A percentile compares a stretch with the other conserved stretches of the same genome.
Conservation (phyloP, 2,329 filamentous ascomycete genomes). For the Stenocarpella maydis region DNA sequence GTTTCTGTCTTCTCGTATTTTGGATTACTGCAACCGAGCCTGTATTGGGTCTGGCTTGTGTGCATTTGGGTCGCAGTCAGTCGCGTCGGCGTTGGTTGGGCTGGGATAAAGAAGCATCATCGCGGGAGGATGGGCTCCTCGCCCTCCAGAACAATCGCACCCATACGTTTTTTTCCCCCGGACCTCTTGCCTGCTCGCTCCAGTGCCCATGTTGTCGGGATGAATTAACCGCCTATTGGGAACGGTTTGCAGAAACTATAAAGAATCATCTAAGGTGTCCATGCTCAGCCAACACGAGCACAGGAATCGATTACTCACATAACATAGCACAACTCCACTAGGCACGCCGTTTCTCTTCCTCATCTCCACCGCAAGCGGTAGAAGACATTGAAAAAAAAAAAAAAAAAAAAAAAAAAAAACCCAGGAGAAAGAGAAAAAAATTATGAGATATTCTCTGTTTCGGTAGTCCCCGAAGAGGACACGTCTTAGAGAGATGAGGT, state of each 20-base stretch:
- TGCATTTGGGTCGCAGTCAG: background rate
- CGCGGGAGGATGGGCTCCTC: background rate
- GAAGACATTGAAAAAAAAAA: background rate
- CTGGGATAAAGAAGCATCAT: background rate
- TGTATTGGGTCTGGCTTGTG: background rate
- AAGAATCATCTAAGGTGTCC: background rate
- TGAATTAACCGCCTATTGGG: background rate
- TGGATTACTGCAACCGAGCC: background rate
- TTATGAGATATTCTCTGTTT: background rate
- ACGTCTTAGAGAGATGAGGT: background rate
- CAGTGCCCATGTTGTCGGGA: background rate
- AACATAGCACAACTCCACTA: background rate
- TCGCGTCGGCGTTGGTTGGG: conserved; percentile 5
- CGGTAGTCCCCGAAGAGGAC: background rate
- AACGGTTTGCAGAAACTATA: no score
- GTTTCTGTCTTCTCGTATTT: background rate
- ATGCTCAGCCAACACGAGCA: no score
- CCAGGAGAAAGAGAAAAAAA: no score
- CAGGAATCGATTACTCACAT: background rate
- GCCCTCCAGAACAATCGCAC: background rate
- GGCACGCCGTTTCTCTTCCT: background rate
- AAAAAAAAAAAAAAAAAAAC: no score
- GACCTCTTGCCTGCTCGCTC: background rate
- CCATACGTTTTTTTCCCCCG: background rate
- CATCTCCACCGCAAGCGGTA: conserved; percentile 2